Evolutionary conservation across 2,329 filamentous ascomycete species (phyloP).

Genomic region (Trichophaea hybrida): DNA sequence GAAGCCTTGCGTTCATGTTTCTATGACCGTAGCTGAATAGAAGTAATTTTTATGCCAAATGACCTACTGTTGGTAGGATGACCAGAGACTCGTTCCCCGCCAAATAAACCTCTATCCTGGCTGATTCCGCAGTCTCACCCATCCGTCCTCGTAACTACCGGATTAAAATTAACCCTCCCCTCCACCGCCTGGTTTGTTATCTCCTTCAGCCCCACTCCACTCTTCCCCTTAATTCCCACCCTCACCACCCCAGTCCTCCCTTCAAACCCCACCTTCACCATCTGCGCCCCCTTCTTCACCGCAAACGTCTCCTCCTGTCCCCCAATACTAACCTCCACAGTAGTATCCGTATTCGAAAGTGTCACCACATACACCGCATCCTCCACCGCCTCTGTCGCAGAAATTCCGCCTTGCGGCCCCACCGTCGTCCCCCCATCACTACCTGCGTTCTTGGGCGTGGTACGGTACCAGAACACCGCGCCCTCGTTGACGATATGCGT

Average conservation of each 20-base stretch:
- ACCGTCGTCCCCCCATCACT: constrained; percentile 32
- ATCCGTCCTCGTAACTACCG: constrained; percentile 6
- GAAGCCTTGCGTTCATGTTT: too few relatives aligned
- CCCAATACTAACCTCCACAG: constrained; percentile 33
- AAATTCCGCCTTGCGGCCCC: constrained; percentile 28
- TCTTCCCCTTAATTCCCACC: constrained; percentile 32
- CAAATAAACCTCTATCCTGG: too few relatives aligned
- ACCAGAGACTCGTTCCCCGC: too few relatives aligned
- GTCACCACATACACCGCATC: constrained; percentile 37
- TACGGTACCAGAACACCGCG: constrained; percentile 36
- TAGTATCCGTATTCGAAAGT: constrained; percentile 22
- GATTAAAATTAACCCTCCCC: constrained; percentile 23
- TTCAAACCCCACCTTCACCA: constrained; percentile 32
- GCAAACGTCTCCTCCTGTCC: constrained; percentile 28
- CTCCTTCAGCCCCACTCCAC: constrained; percentile 30
- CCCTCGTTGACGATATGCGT: constrained; percentile 30
- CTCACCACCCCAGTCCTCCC: constrained; percentile 33
- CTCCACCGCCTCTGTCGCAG: constrained; percentile 31
- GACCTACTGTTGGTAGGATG: too few relatives aligned
- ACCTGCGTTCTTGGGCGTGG: constrained; percentile 31
- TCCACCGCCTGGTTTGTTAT: constrained; percentile 30
- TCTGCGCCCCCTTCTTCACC: constrained; percentile 27
- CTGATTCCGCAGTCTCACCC: too few relatives aligned
- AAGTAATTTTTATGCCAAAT: too few relatives aligned
- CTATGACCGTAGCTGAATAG: too few relatives aligned